phyloP scores from a whole-genome alignment of 306 rosid genomes.

The Albizia julibrissin region DNA sequence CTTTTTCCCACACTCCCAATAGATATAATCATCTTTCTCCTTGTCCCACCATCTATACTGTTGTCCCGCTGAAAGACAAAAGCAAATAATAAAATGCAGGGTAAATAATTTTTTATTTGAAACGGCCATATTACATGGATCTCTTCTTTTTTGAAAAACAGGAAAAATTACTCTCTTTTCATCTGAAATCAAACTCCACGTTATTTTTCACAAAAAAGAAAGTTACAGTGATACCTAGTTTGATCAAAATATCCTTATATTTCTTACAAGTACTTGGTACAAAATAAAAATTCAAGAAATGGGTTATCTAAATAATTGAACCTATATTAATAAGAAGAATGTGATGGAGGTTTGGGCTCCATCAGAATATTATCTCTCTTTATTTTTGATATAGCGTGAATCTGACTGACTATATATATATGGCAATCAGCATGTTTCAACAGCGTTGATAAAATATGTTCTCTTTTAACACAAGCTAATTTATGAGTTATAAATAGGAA shows the following conservation, averaged over 20 bases:
- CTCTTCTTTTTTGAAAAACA: not conserved
- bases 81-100: not conserved
- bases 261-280: not conserved
- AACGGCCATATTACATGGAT: not conserved
- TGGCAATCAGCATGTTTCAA: not conserved
- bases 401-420: not conserved
- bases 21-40: slow-evolving; percentile 4
- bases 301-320: not conserved
- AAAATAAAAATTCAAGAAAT: not conserved
- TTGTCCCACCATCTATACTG: slow-evolving; percentile 7
- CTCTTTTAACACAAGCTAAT: not conserved
- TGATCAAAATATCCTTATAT: not conserved
- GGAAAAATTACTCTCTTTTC: not conserved
- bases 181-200: not conserved
- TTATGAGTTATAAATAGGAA: not conserved
- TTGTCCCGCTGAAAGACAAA: not conserved
- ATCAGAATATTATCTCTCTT: not conserved
- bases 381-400: too few species aligned
- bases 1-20: slow-evolving; percentile 1
- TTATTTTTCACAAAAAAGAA: not conserved
- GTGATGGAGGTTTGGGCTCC: not conserved
- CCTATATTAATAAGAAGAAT: not conserved
- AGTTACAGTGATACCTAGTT: not conserved
- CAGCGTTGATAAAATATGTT: not conserved
- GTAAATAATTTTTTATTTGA: not conserved